Evolutionary conservation across 1,284 basidiomycete genomes (phyloP).

Genomic region (Trichosporon coremiiforme): DNA sequence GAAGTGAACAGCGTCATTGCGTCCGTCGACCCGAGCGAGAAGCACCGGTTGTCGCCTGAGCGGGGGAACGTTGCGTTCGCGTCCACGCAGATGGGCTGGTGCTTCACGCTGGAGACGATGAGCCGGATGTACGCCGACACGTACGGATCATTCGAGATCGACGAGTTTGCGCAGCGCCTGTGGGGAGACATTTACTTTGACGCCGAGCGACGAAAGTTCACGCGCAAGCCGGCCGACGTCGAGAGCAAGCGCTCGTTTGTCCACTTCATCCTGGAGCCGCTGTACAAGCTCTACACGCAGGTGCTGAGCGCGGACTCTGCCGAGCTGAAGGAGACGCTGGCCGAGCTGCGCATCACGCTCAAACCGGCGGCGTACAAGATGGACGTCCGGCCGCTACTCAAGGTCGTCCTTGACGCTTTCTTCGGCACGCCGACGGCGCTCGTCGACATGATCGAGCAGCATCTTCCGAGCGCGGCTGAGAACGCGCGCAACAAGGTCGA

Average conservation of each 20-base stretch:
- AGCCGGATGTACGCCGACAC: conserved; percentile 95
- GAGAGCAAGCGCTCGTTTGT: conserved; percentile 87
- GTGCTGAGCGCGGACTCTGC: conserved; percentile 91
- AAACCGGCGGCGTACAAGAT: conserved; percentile 97
- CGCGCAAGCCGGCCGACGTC: conserved; percentile 76
- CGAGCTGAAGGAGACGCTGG: conserved; percentile 77
- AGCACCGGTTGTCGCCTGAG: conserved; percentile 85
- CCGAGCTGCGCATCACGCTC: conserved; percentile 76
- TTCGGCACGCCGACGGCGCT: conserved; percentile 87
- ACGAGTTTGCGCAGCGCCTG: conserved; percentile 73
- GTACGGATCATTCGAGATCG: conserved; percentile 61
- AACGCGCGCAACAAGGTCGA: conserved; percentile 75
- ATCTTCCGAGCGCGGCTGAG: conserved; percentile 80
- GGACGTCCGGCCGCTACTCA: conserved; percentile 92
- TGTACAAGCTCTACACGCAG: conserved; percentile 95
- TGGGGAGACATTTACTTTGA: conserved; percentile 99
- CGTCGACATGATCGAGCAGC: conserved; percentile 86
- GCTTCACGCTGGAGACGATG: conserved; percentile 92
- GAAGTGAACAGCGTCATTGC: conserved; percentile 96
- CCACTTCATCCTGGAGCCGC: conserved; percentile 92
- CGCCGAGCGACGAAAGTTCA: conserved; percentile 78
- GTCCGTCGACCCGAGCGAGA: conserved; percentile 85
- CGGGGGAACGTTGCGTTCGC: conserved; percentile 97
- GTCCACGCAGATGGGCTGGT: conserved; percentile 95
- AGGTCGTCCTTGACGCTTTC: conserved; percentile 92